phyloP scores from a whole-genome alignment of 1,139 yeast genomes.

The Saccharomyces hybrid region DNA sequence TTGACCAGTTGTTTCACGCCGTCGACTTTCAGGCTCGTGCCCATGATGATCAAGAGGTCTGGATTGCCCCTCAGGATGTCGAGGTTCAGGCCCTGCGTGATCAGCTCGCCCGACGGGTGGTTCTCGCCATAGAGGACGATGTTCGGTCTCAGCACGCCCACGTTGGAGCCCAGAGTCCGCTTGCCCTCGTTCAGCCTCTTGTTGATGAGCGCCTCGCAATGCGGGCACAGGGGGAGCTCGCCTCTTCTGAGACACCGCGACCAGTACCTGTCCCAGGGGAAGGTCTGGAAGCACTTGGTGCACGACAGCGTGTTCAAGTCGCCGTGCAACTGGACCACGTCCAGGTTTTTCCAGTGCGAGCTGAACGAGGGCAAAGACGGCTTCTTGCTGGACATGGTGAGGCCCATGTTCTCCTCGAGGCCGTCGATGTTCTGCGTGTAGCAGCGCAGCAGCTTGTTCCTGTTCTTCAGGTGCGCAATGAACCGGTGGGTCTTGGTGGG shows the following conservation, averaged over 20 bases:
- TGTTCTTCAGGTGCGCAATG: conserved; percentile 55
- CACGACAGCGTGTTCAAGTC: conserved; percentile 70
- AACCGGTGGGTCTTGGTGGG: conserved; percentile 84
- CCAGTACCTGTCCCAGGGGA: conserved; percentile 54
- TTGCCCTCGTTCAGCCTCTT: conserved; percentile 52
- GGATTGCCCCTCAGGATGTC: conserved; percentile 57
- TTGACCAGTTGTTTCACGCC: conserved; percentile 74
- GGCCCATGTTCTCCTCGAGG: conserved; percentile 31
- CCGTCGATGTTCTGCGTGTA: conserved; percentile 69
- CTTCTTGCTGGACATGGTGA: conserved; percentile 22
- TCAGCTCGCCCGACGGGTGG: conserved; percentile 76
- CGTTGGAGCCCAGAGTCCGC: conserved; percentile 58
- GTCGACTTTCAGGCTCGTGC: conserved; percentile 79
- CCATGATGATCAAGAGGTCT: conserved; percentile 73
- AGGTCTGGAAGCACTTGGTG: conserved; percentile 53
- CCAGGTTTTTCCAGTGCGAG: conserved; percentile 49
- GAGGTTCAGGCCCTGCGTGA: conserved; percentile 62
- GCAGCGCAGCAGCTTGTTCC: conserved; percentile 67
- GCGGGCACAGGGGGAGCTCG: conserved; percentile 46
- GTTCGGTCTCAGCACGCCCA: conserved; percentile 70
- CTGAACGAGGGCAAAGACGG: not conserved
- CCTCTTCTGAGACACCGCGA: conserved; percentile 37
- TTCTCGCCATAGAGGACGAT: conserved; percentile 81
- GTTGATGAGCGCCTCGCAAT: conserved; percentile 41
- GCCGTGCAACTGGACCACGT: conserved; percentile 87